Base-by-base conservation (phyloP, 345 rosid genomes). In the Durio zibethinus region DNA sequence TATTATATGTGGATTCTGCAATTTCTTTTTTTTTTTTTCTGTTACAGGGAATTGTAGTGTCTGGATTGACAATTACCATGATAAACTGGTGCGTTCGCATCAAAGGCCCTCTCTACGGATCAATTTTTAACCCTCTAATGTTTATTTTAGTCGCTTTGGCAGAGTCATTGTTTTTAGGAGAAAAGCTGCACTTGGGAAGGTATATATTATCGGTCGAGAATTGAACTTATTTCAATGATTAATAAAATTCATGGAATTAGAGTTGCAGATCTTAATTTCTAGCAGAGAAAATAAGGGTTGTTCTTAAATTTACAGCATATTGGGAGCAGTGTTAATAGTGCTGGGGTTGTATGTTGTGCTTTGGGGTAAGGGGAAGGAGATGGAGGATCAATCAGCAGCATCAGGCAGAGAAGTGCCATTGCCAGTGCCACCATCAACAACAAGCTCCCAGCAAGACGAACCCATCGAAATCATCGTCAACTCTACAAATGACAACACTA, bases 111-210 rank as follows among this genome's bases (percentile, higher is more conserved):
- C 68, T 90, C 2, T 88, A 77, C 60, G 87, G 79, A 20, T 78
- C 91, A 0, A 73, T 73, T 27, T 90, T 88, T 66, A 84, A 75
- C 23, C 93, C 93, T 71, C 45, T 85, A 8, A n/a, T 71, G 29
- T 84, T 88, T 33, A 82, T 90, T 21, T 54, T 87, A 21, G 86
- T 88, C 1, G 87, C 90, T 4, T 31, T 90, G 66, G 74, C 80
- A 31, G 89, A 85, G 7, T 79, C 87, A 10, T 65, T 90, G 54
- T 2, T 88, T 15, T 72, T 90, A 10, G 52, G 82, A 40, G 90
- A 84, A 72, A 82, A 83, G 66, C 81, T 90, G 56, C 76, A 85
- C 35, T 1, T 84, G 5, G 93, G 91, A 80, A 84, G 93, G 90
- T 89, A 77, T 68, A 36, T 36, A 36, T 36, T 36, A 36, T 36